Evolutionary conservation across 441 rosid genomes (phyloP), one percentile per base, ranked within the genome.

Genomic region (Omphalea diandra): DNA sequence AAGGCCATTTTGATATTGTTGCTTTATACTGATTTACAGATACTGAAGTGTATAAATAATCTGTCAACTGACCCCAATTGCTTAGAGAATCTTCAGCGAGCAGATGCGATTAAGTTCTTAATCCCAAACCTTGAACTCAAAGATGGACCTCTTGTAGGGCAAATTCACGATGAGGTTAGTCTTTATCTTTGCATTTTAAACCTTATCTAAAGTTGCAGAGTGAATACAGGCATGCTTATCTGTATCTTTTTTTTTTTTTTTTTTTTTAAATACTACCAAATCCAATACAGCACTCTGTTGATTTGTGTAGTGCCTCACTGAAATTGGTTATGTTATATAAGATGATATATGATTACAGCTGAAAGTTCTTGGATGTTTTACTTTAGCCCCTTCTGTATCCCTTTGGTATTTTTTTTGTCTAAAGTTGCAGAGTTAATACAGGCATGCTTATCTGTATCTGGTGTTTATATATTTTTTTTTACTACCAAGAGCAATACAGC

Each of bases 61-160:
- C 83, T 95, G 73, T 90, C 99, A 49, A 87, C 87, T 29, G 99
- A 95, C 67, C 99, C 99, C 41, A 95, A 93, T 77, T 93, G 98
- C 88, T 86, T 95, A 78, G 99, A 95, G 85, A 90, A 82, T 82
- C 97, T 95, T 82, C 99, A 95, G 85, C 95, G 97, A 24, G 98
- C 99, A 32, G 95, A 95, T 83, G 96, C 99, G 68, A 95, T 93
- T 62, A 93, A 90, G 81, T 90, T 86, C 79, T 81, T 95, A 83
- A 95, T 95, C 75, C 99, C 99, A 29, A 95, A 93, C 83, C 98
- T 95, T 41, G 95, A 95, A 75, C 89, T 95, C 64, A 89, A 87
- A 75, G 97, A 93, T 57, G 97, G 96, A 59, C 81, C 81, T 73
- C 96, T 90, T 66, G 87, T 95, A 31, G 77, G 81, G 69, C 91